phyloP scores from a whole-genome alignment of 345 rosid species.

The Firmiana major region DNA sequence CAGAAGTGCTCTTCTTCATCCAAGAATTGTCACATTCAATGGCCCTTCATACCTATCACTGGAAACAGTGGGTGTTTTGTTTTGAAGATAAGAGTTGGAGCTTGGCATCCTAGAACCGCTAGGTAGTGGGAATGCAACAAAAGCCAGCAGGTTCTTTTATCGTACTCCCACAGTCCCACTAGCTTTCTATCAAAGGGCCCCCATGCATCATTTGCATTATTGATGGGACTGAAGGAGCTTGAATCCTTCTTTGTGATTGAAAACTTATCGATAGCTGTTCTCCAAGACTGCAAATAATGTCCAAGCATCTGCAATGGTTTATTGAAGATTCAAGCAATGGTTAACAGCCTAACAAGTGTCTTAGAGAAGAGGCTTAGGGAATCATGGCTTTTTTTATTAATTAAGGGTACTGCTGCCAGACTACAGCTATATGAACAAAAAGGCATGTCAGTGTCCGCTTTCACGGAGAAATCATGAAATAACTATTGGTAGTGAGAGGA shows the following conservation, averaged over 20 bases:
- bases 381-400: not conserved
- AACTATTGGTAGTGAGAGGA: not conserved
- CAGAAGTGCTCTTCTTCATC: not conserved
- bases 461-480: not conserved
- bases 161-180: slow-evolving; percentile 6
- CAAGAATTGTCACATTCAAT: not conserved
- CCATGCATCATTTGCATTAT: not conserved
- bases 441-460: not conserved
- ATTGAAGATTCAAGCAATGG: not conserved
- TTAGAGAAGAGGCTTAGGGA: not conserved
- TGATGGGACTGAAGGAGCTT: not conserved
- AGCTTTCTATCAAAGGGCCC: slow-evolving; percentile 2
- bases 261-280: not conserved
- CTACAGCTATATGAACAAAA: not conserved
- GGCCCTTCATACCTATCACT: not conserved
- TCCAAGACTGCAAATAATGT: not conserved
- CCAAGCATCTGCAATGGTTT: not conserved
- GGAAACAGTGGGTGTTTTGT: not conserved
- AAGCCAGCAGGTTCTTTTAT: not conserved
- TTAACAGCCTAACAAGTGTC: not conserved
- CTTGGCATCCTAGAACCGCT: not conserved
- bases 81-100: not conserved
- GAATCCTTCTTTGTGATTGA: not conserved
- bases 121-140: not conserved
- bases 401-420: not conserved